Conservation (phyloP, 2,329 filamentous ascomycete genomes). For the Penicillium sp. region DNA sequence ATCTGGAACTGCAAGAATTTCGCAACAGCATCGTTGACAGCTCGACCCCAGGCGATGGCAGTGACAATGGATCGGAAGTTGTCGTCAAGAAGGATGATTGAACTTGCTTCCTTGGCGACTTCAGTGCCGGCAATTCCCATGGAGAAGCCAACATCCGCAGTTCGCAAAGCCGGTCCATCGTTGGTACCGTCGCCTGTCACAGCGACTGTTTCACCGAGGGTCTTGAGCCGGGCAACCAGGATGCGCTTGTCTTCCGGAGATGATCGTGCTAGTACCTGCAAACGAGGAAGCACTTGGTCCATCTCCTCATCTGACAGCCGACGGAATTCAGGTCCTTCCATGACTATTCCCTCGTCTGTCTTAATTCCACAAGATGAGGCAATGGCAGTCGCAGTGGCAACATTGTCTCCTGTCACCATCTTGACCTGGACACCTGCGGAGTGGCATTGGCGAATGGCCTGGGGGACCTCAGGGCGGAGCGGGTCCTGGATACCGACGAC, state of each 20-base stretch:
- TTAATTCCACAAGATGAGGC: constrained; percentile 73
- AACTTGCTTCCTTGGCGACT: constrained; percentile 69
- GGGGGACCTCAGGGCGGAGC: constrained; percentile 66
- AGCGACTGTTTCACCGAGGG: constrained; percentile 64
- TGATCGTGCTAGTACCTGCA: constrained; percentile 67
- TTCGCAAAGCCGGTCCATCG: constrained; percentile 66
- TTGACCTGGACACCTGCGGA: constrained; percentile 70
- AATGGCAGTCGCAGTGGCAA: constrained; percentile 72
- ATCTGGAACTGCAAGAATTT: constrained; percentile 68
- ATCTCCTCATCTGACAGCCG: constrained; percentile 62
- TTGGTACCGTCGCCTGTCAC: constrained; percentile 69
- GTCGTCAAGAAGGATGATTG: constrained; percentile 68
- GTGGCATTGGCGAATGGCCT: constrained; percentile 68
- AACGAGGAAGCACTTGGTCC: constrained; percentile 58
- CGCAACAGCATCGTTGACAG: constrained; percentile 68
- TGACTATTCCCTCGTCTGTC: constrained; percentile 59
- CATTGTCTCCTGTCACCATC: constrained; percentile 73
- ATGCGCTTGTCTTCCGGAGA: constrained; percentile 69
- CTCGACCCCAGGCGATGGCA: constrained; percentile 68
- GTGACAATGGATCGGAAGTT: constrained; percentile 68
- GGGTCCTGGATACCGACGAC: constrained; percentile 76
- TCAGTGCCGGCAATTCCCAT: constrained; percentile 70
- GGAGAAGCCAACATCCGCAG: constrained; percentile 68
- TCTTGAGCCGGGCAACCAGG: constrained; percentile 62
- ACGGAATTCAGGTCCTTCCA: constrained; percentile 70